These are phyloP conservation scores for Phyllosticta ampelicida DNA, from an alignment of 2,329 filamentous ascomycete genomes.

Conservation along the genomic window DNA sequence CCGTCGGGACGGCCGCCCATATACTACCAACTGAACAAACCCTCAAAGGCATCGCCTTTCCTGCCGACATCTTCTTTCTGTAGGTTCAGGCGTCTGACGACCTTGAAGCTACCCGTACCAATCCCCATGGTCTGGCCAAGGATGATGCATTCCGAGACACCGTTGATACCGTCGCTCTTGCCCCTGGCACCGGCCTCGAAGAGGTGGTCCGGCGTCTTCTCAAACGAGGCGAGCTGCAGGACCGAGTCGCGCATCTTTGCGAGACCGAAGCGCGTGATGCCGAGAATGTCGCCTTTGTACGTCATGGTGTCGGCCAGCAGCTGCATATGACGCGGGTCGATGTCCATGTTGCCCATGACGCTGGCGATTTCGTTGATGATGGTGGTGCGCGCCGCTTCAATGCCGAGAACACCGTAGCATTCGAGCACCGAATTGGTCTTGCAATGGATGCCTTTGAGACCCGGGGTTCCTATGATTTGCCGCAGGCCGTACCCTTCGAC, in stretches of 20 bases:
- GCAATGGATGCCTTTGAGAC: conserved; percentile 67
- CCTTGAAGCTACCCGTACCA: conserved; percentile 85
- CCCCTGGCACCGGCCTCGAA: conserved; percentile 90
- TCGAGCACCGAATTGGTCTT: conserved; percentile 87
- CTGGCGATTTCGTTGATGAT: conserved; percentile 79
- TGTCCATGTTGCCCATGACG: conserved; percentile 91
- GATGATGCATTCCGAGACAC: conserved; percentile 94
- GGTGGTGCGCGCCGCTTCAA: conserved; percentile 82
- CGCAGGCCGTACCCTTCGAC: conserved; percentile 92
- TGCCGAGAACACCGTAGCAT: conserved; percentile 74
- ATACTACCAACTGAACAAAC: conserved; percentile 5
- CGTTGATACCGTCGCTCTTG: conserved; percentile 86
- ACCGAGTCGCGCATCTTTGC: conserved; percentile 95
- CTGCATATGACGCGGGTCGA: conserved; percentile 96
- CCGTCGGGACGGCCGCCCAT: background rate
- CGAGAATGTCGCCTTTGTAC: conserved; percentile 92
- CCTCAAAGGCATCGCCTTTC: conserved; percentile 55
- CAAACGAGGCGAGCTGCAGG: conserved; percentile 86
- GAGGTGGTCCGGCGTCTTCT: conserved; percentile 95
- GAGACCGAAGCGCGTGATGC: conserved; percentile 91
- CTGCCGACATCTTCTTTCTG: conserved; percentile 46
- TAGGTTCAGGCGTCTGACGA: conserved; percentile 67
- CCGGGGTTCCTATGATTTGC: conserved; percentile 85
- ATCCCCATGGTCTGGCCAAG: conserved; percentile 92
- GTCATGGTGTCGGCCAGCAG: conserved; percentile 97